Conservation (phyloP, 306 rosid species). For the Potentilla sterilis region DNA sequence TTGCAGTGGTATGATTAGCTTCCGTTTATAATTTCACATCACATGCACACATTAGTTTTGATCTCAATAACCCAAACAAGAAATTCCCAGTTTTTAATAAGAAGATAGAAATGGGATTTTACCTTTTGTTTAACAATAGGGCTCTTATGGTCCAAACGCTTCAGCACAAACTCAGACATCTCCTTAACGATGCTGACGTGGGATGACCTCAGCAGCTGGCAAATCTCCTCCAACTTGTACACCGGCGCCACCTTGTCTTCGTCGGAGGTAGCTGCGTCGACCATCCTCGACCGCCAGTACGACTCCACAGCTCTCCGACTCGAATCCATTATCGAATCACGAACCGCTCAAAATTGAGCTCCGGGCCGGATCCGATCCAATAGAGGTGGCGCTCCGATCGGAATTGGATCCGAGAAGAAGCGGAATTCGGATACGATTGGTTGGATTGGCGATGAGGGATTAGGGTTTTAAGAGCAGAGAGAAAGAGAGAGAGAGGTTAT, state of each 20-base stretch:
- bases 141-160: conserved; percentile 86
- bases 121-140: conserved; percentile 98
- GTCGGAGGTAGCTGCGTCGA: conserved; percentile 84
- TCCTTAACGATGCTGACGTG: conserved; percentile 90
- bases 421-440: not conserved
- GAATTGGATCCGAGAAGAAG: conserved; percentile 12
- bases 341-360: conserved; percentile 9
- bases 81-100: too few species aligned
- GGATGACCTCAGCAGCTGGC: conserved; percentile 80
- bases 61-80: too few species aligned
- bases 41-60: too few species aligned
- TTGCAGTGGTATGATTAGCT: too few species aligned
- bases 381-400: not conserved
- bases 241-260: conserved; percentile 95
- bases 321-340: conserved; percentile 63
- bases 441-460: conserved; percentile 7
- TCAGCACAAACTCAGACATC: conserved; percentile 73
- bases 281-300: conserved; percentile 84
- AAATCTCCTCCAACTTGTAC: conserved; percentile 83
- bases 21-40: too few species aligned
- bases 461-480: conserved; percentile 3
- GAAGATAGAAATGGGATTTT: conserved; percentile 20
- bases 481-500: not conserved
- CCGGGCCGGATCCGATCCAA: conserved; percentile 24
- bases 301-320: conserved; percentile 99